A percentile compares a stretch with the other conserved stretches of the same genome.
Conservation (phyloP, 805 yeast species). For the Teunomyces pallodes region DNA sequence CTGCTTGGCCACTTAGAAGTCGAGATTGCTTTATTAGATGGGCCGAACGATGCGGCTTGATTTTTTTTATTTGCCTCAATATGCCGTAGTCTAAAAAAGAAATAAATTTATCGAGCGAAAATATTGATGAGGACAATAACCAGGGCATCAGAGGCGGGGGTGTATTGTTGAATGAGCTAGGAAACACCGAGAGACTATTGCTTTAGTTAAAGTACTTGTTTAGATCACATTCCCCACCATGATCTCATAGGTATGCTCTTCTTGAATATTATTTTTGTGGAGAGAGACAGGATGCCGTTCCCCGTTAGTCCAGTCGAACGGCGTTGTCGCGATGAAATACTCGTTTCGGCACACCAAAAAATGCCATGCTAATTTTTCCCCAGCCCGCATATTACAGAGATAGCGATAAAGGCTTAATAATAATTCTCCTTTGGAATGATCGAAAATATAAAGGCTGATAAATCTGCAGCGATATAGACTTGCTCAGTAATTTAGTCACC, state of each 20-base stretch:
- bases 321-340: neutral
- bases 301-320: neutral
- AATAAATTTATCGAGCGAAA: neutral
- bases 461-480: neutral
- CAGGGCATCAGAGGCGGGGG: too few species aligned
- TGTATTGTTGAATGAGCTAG: too few species aligned
- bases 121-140: neutral
- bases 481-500: neutral
- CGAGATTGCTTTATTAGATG: neutral
- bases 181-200: too few species aligned
- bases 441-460: neutral
- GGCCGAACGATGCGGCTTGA: neutral
- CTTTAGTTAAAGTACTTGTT: too few species aligned
- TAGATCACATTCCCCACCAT: neutral
- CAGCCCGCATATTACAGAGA: neutral
- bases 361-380: conserved; percentile 1
- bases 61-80: neutral
- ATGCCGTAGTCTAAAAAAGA: neutral
- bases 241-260: neutral
- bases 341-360: neutral
- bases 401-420: neutral
- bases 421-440: neutral
- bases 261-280: neutral
- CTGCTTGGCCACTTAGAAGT: neutral
- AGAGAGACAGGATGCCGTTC: neutral